Evolutionary conservation across 768 basidiomycete species (phyloP).

Genomic region (Leucocoprinus sp.): DNA sequence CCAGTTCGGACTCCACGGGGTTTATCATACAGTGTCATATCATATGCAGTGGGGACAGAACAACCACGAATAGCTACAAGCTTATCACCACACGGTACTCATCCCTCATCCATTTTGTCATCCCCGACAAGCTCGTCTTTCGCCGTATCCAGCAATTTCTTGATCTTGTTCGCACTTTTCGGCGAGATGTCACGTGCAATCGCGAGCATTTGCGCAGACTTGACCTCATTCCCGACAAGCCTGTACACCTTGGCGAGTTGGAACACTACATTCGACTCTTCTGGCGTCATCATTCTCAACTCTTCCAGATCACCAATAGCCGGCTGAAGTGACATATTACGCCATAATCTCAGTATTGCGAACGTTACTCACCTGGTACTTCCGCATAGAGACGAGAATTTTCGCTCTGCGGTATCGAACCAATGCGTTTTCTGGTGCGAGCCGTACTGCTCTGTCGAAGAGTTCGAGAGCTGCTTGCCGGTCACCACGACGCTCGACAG

Average conservation of each 20-base stretch:
- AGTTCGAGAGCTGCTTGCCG: constrained; percentile 65
- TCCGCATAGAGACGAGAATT: constrained; percentile 77
- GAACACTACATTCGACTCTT: constrained; percentile 96
- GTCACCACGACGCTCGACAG: constrained; percentile 80
- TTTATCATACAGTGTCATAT: constrained; percentile 8
- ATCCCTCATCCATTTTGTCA: constrained; percentile 74
- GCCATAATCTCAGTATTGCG: constrained; percentile 5
- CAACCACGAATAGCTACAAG: constrained; percentile 21
- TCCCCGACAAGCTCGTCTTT: constrained; percentile 46
- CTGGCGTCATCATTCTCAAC: constrained; percentile 76
- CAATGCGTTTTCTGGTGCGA: constrained; percentile 84
- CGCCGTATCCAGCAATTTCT: constrained; percentile 64
- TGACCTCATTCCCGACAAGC: constrained; percentile 65
- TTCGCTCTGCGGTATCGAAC: constrained; percentile 92
- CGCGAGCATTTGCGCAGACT: constrained; percentile 80
- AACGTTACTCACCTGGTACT: constrained; percentile 61
- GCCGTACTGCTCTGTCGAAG: constrained; percentile 73
- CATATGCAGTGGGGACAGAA: constrained; percentile 5
- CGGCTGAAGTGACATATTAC: constrained; percentile 35
- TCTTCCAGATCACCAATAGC: constrained; percentile 77
- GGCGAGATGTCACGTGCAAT: constrained; percentile 92
- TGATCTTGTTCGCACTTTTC: constrained; percentile 78
- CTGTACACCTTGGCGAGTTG: constrained; percentile 91
- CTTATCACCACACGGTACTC: constrained; percentile 19
- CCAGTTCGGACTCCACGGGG: too few relatives aligned